These are phyloP conservation scores for Geranomyces michiganensis DNA, from an alignment of 192 early-diverging fungal species.

Conservation along the genomic window DNA sequence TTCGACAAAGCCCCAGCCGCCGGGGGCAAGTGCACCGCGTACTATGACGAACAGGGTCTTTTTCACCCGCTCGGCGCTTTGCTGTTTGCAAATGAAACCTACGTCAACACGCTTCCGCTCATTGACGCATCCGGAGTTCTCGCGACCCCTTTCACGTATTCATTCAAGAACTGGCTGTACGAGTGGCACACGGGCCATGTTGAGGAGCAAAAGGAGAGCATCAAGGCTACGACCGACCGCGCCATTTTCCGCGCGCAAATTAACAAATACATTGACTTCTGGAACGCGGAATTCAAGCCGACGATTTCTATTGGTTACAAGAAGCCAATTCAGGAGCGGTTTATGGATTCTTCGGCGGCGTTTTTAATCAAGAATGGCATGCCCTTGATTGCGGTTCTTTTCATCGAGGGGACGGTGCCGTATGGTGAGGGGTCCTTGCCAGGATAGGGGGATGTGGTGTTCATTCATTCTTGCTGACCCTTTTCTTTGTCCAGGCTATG, in stretches of 20 bases:
- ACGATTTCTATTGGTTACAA: background rate
- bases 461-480: background rate
- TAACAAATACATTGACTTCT: background rate
- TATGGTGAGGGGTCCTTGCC: background rate
- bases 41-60: background rate
- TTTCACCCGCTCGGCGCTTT: slow-evolving; percentile 6
- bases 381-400: no score
- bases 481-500: background rate
- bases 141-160: background rate
- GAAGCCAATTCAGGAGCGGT: background rate
- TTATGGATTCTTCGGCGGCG: background rate
- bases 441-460: background rate
- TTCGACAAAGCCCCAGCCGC: background rate
- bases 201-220: slow-evolving; percentile 4
- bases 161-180: slow-evolving; percentile 9
- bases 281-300: background rate
- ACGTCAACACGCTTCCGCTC: background rate
- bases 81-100: background rate
- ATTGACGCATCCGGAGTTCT: background rate
- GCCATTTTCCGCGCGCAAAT: background rate
- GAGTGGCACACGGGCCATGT: background rate
- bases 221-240: background rate
- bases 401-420: no score
- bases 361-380: background rate
- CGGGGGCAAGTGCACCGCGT: background rate